Percentiles rank a stretch among this genome's conserved stretches.
phyloP scores from a whole-genome alignment of 306 rosid species.

The Vachellia pachyceras region DNA sequence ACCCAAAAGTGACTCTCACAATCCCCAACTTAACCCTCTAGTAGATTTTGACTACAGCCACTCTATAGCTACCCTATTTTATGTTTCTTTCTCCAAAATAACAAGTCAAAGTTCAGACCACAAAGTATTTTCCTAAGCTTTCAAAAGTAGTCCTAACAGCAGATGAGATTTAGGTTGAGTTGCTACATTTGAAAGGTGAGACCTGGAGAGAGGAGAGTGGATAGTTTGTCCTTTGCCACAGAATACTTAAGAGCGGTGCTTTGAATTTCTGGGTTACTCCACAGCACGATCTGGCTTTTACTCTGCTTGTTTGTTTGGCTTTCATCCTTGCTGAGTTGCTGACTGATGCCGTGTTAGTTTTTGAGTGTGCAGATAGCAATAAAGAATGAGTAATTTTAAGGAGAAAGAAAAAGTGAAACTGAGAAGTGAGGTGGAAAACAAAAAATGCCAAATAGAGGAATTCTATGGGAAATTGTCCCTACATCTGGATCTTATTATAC shows the following conservation, averaged over 20 bases:
- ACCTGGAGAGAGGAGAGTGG: not conserved
- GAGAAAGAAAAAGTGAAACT: constrained; percentile 15
- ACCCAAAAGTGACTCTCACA: no score
- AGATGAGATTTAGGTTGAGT: not conserved
- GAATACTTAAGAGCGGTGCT: not conserved
- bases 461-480: not conserved
- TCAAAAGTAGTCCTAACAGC: no score
- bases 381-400: not conserved
- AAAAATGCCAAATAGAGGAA: not conserved
- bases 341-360: not conserved
- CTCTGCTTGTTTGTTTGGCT: constrained; percentile 9
- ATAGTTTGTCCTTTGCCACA: not conserved
- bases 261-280: not conserved
- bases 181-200: not conserved
- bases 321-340: not conserved
- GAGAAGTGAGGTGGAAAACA: not conserved
- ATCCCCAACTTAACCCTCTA: no score
- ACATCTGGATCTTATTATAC: not conserved
- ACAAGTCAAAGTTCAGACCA: no score
- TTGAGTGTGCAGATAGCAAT: constrained; percentile 2
- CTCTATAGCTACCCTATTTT: no score
- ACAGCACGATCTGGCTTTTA: not conserved
- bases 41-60: no score
- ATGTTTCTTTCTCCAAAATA: no score
- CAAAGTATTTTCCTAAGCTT: no score